phyloP scores from a whole-genome alignment of 257 asterid genomes.

The Jasminum sambac region DNA sequence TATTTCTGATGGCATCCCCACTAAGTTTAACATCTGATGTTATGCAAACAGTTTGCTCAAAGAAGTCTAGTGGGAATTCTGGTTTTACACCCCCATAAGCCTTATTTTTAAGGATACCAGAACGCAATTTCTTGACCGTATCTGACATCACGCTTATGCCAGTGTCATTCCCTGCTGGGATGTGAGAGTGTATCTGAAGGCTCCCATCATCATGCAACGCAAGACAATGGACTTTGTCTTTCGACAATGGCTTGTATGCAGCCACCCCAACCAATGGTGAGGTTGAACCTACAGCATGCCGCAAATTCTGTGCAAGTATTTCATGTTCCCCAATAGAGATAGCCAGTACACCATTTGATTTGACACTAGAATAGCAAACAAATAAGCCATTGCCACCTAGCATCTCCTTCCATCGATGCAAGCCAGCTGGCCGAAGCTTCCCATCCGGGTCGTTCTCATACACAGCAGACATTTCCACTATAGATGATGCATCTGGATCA shows the following conservation, averaged over 20 bases:
- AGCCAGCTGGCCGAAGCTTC: conserved; percentile 79
- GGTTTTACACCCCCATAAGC: conserved; percentile 90
- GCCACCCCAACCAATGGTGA: conserved; percentile 94
- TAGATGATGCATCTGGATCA: conserved; percentile 71
- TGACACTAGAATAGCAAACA: conserved; percentile 83
- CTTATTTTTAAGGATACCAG: conserved; percentile 84
- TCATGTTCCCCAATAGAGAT: conserved; percentile 85
- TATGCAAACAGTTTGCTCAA: conserved; percentile 84
- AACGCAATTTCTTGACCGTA: conserved; percentile 85
- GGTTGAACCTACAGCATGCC: conserved; percentile 78
- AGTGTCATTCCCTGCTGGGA: conserved; percentile 69
- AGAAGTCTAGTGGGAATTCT: conserved; percentile 93
- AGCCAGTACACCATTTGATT: conserved; percentile 69
- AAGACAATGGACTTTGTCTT: conserved; percentile 95
- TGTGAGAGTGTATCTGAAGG: conserved; percentile 90
- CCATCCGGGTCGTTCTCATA: conserved; percentile 77
- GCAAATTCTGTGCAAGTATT: conserved; percentile 73
- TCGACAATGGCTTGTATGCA: conserved; percentile 92
- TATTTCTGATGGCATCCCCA: conserved; percentile 87
- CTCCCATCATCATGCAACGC: conserved; percentile 98
- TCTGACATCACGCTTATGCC: conserved; percentile 67
- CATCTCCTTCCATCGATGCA: conserved; percentile 94
- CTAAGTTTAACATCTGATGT: conserved; percentile 87
- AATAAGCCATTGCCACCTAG: conserved; percentile 71
- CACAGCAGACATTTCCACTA: conserved; percentile 67